Conservation (phyloP, 2,329 filamentous ascomycete species). For the Myriosclerotinia scirpicola region DNA sequence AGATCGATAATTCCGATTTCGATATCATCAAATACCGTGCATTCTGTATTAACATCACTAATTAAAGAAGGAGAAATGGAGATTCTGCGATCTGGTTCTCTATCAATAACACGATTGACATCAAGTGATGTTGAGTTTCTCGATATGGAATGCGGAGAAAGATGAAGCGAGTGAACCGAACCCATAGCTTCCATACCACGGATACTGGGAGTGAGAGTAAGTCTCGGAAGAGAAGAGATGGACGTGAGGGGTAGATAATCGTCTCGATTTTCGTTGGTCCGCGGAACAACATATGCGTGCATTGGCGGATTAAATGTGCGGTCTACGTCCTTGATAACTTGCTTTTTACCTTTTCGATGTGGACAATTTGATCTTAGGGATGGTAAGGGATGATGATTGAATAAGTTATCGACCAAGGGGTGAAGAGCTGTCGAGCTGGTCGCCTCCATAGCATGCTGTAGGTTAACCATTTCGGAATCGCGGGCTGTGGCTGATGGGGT, state of each 20-base stretch:
- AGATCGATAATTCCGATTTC: constrained; percentile 20
- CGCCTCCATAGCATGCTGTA: constrained; percentile 22
- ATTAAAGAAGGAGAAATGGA: constrained; percentile 9
- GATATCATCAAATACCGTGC: not conserved
- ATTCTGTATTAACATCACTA: not conserved
- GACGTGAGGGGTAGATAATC: constrained; percentile 13
- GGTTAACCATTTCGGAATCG: constrained; percentile 20
- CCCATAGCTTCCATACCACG: not conserved
- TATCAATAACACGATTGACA: not conserved
- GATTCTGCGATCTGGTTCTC: not conserved
- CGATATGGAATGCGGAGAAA: not conserved
- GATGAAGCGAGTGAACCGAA: not conserved
- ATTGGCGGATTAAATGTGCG: not conserved
- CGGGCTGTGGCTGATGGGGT: constrained; percentile 22
- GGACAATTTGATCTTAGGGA: constrained; percentile 1
- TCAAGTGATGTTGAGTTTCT: constrained; percentile 1
- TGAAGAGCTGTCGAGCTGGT: constrained; percentile 20
- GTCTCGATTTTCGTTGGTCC: constrained; percentile 6
- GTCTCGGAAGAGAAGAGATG: not conserved
- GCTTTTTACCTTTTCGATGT: constrained; percentile 10
- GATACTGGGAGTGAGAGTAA: not conserved
- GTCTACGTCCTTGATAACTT: not conserved
- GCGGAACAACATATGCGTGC: not conserved
- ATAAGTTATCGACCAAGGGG: constrained; percentile 5
- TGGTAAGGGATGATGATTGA: not conserved